Base-by-base conservation (phyloP, 176 grass and related monocot genomes). In the Bothriochloa decipiens region DNA sequence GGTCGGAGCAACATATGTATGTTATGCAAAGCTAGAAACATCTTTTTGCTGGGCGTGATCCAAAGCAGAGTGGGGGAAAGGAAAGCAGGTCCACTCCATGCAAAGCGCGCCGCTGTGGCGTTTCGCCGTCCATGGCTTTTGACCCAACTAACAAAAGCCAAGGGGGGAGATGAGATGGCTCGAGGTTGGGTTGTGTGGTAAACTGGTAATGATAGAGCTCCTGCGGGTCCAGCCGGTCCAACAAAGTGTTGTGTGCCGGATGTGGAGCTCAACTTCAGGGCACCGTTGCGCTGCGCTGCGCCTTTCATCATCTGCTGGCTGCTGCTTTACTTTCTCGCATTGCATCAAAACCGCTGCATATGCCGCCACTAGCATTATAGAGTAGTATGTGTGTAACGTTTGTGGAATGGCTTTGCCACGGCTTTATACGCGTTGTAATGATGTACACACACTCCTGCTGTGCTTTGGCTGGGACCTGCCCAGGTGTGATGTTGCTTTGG, bases 61-160 rank as follows among this genome's bases (percentile, higher is more conserved):
- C 83, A 90, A 82, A 90, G 73, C 83, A 72, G 77, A 72, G 65
- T 43, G 64, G 47, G 75, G n/a, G 7, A 13, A 16, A 55, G 70
- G 68, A 25, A 68, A 47, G 50, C 35, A 49, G 43, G 72, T 50
- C 73, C 36, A 78, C 73, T 78, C 57, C 43, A 64, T 78, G 72
- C 79, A 78, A 86, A 86, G 83, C 11, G 78, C 42, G 25, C 20
- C 0, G 82, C 13, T 43, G 87, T 81, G 77, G 52, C 76, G 87
- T 81, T 33, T 71, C 53, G 49, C 5, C 49, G 41, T 43, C 71
- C 39, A 26, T 81, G 77, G 83, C 88, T 85, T 89, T 89, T 89
- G 78, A 76, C 55, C 77, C 36, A 68, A 68, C 79, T 26, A 52
- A 68, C n/a, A 66, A 85, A 80, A 29, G 39, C 41, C 5, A 42